Evolutionary conservation across 257 asterid genomes (phyloP), one percentile per base, ranked within the genome.

Genomic region (Solanum infundibuliforme): DNA sequence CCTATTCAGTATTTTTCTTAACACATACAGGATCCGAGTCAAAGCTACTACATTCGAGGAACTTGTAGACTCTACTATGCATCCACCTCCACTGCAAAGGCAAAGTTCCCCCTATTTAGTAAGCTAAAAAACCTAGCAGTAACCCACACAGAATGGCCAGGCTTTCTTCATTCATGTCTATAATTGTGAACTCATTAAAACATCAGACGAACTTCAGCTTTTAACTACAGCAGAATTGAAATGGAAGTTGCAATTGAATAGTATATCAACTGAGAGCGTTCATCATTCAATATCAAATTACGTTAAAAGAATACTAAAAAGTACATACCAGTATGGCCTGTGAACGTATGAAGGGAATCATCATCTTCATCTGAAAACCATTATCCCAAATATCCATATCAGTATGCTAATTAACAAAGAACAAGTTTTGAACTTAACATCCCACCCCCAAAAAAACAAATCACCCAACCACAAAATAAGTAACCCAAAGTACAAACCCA

Each of bases 321-420:
- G 38, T 21, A 43, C 9, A 35, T 89, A 96, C 99, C 98, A 83
- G 91, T 91, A 88, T 97, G 99, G 60, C 98, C 98, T 6, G 98
- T 94, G 93, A 97, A 97, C 87, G 92, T 94, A 90, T 97, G 98
- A 74, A 91, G 60, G 23, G 99, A 95, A 93, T 97, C 98, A 87
- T 95, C 99, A 87, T 83, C 91, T 87, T 72, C 95, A 87, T 93
- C 99, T 94, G 98, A 92, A 74, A 93, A 89, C 86, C 71, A 94
- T 48, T 73, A 86, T 87, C 75, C 90, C 39, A 41, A 76, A 86
- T 31, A 69, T 36, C 18, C 52, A 65, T 41, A 38, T 32, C 46
- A 86, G 81, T 71, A 41, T 71, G 5, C 83, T 71, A 31, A 86
- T 71, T n/a, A 38, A 74, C 23, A 41, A 69, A 86, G 27, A 81